Conservation (phyloP, 202 grass and related monocot genomes). For the Schoenoplectus triqueter region DNA sequence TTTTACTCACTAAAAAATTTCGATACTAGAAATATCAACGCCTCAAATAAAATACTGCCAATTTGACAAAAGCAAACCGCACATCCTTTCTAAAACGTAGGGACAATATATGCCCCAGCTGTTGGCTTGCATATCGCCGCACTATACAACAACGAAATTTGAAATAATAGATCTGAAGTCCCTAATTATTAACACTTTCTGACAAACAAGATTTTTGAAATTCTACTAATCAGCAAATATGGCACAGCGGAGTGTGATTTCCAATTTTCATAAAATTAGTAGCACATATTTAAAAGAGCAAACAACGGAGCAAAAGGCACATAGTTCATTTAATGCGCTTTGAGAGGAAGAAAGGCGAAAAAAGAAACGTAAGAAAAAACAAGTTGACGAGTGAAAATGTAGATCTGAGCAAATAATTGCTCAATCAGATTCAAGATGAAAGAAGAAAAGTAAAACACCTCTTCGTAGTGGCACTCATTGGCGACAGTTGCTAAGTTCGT, state of each 20-base stretch:
- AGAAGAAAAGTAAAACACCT: constrained; percentile 40
- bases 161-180: constrained; percentile 4
- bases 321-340: neutral
- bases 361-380: neutral
- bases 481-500: constrained; percentile 53
- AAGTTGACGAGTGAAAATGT: neutral
- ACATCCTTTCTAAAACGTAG: neutral
- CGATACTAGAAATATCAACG: neutral
- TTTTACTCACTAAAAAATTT: constrained; percentile 27
- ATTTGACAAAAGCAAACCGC: neutral
- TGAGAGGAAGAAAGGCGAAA: neutral
- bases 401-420: constrained; percentile 27
- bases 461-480: constrained; percentile 52
- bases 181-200: constrained; percentile 11
- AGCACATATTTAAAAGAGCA: neutral
- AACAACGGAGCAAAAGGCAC: neutral
- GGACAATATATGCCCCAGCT: constrained; percentile 10
- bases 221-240: neutral
- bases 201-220: neutral
- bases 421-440: constrained; percentile 28
- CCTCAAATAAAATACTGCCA: constrained; percentile 6
- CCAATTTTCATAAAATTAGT: neutral
- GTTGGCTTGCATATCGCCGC: neutral
- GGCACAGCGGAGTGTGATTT: neutral
- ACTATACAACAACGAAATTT: neutral